Evolutionary conservation across 2,329 filamentous ascomycete genomes (phyloP).

Genomic region (Neofusicoccum cordaticola): DNA sequence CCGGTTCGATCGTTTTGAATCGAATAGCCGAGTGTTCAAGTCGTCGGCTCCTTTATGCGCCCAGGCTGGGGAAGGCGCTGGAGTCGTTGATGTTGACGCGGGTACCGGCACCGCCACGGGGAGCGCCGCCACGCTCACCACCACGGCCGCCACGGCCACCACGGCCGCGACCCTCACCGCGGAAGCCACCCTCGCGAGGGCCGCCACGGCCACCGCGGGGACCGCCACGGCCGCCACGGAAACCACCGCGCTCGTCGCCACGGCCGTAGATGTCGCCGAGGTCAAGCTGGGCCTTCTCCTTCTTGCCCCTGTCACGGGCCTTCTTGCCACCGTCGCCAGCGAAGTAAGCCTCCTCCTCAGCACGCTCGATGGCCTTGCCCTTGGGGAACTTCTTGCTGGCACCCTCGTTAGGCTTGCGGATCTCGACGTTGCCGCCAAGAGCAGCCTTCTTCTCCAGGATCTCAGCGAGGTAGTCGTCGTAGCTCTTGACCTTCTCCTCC

Average conservation of each 20-base stretch:
- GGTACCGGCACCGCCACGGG: constrained; percentile 53
- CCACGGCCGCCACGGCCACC: constrained; percentile 45
- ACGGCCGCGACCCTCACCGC: constrained; percentile 53
- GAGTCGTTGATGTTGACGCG: constrained; percentile 50
- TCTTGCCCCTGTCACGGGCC: constrained; percentile 80
- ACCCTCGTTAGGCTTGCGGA: constrained; percentile 92
- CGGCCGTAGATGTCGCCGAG: constrained; percentile 69
- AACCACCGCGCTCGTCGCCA: constrained; percentile 52
- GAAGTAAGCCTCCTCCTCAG: constrained; percentile 71
- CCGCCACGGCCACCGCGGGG: constrained; percentile 38
- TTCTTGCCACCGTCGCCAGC: constrained; percentile 71
- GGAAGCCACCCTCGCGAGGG: constrained; percentile 50
- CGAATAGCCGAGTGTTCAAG: neutral
- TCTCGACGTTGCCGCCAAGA: constrained; percentile 64
- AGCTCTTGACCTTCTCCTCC: constrained; percentile 87
- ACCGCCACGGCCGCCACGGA: constrained; percentile 26
- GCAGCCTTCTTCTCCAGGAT: constrained; percentile 72
- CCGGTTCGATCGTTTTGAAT: neutral
- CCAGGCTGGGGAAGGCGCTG: constrained; percentile 54
- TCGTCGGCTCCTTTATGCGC: constrained; percentile 34
- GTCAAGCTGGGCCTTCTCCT: constrained; percentile 85
- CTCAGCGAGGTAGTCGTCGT: constrained; percentile 81
- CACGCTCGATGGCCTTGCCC: constrained; percentile 64
- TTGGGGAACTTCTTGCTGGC: constrained; percentile 91
- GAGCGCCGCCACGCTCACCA: constrained; percentile 36